phyloP scores from a whole-genome alignment of 2,329 filamentous ascomycete genomes.

The Ilyonectria sp. region DNA sequence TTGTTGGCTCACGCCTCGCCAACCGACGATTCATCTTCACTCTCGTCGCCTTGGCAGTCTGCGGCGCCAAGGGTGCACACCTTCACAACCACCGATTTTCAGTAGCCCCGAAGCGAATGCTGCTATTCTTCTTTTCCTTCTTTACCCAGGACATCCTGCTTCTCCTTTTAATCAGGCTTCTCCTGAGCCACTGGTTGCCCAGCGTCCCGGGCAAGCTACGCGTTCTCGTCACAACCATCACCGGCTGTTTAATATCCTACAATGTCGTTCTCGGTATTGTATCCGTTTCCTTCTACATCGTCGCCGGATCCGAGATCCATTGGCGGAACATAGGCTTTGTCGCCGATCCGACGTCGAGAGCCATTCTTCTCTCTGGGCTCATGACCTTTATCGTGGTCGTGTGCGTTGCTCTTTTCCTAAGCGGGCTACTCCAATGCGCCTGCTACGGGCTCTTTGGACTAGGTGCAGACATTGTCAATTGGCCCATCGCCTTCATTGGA shows the following conservation, averaged over 20 bases:
- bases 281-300: conserved; percentile 52
- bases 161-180: conserved; percentile 50
- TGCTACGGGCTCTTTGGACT: conserved; percentile 47
- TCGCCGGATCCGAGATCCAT: conserved; percentile 54
- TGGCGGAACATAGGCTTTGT: conserved; percentile 55
- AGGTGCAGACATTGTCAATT: conserved; percentile 49
- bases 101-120: conserved; percentile 48
- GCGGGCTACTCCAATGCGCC: conserved; percentile 47
- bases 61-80: conserved; percentile 52
- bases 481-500: conserved; percentile 42
- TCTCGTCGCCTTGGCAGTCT: conserved; percentile 49
- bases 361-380: conserved; percentile 52
- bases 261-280: conserved; percentile 44
- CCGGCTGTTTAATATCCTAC: conserved; percentile 37
- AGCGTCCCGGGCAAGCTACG: conserved; percentile 32
- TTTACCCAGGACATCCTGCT: conserved; percentile 53
- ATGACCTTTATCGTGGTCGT: conserved; percentile 47
- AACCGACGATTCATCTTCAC: conserved; percentile 53
- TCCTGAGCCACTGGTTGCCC: conserved; percentile 49
- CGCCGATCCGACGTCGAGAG: conserved; percentile 50
- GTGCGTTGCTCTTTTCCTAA: conserved; percentile 34
- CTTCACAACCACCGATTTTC: conserved; percentile 52
- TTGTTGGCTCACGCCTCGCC: conserved; percentile 44
- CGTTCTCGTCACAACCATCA: conserved; percentile 33
- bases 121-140: conserved; percentile 53